These are phyloP conservation scores for Coemansia sp. DNA, from an alignment of 192 early-diverging fungal genomes.

Conservation along the genomic window DNA sequence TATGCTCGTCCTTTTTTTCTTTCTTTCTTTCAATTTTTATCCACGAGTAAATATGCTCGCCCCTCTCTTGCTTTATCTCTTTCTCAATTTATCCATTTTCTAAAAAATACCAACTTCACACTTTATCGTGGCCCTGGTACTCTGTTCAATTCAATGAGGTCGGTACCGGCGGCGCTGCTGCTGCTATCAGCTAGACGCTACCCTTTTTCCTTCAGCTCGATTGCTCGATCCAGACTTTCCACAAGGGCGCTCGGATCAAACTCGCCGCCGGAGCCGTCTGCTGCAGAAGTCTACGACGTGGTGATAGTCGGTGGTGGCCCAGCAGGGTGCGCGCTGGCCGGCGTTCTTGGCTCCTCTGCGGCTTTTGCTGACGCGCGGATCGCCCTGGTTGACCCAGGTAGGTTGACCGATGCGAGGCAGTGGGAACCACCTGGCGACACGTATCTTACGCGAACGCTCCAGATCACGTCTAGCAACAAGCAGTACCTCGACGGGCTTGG, in stretches of 20 bases:
- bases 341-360: slow-evolving; percentile 55
- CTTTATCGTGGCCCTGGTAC: background rate
- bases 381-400: slow-evolving; percentile 80
- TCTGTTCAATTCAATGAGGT: background rate
- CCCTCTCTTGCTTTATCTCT: background rate
- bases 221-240: background rate
- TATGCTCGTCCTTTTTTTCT: background rate
- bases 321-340: slow-evolving; percentile 83
- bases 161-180: background rate
- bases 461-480: slow-evolving; percentile 68
- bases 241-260: background rate
- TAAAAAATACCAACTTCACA: background rate
- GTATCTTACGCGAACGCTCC: slow-evolving; percentile 83
- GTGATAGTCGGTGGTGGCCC: slow-evolving; percentile 91
- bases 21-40: background rate
- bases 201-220: background rate
- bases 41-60: no score
- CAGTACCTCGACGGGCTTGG: slow-evolving; percentile 58
- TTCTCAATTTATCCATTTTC: background rate
- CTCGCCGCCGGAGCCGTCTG: background rate
- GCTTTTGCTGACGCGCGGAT: slow-evolving; percentile 54
- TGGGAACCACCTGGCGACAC: slow-evolving; percentile 59
- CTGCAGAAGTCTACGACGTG: slow-evolving; percentile 67
- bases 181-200: background rate
- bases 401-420: slow-evolving; percentile 58